These are phyloP conservation scores for Micromonas commoda DNA, from an alignment of 139 green algal species.

Conservation along the genomic window DNA sequence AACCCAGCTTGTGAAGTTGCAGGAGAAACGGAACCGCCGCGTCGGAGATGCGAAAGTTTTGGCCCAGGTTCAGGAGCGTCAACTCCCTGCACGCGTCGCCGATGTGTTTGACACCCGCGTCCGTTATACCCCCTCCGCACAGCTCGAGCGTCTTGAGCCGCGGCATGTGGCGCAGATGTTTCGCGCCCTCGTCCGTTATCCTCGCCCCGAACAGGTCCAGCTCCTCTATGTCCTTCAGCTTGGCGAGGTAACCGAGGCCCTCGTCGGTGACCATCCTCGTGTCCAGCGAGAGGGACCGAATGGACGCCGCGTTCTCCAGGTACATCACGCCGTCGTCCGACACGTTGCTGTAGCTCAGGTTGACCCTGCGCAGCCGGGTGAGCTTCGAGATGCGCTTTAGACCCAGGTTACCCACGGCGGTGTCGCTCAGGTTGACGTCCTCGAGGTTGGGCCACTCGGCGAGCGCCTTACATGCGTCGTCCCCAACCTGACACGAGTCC, in stretches of 20 bases:
- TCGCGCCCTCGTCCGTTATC: constrained; percentile 30
- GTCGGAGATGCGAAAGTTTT: not conserved
- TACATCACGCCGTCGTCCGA: constrained; percentile 28
- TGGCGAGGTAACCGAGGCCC: constrained; percentile 27
- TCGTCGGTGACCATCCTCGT: constrained; percentile 32
- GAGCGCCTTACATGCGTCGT: not conserved
- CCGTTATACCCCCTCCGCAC: constrained; percentile 33
- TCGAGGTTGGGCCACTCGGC: not conserved
- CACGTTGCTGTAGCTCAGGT: constrained; percentile 33
- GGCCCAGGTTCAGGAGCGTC: constrained; percentile 34
- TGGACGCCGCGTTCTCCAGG: constrained; percentile 15
- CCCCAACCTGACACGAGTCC: not conserved
- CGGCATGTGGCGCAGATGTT: constrained; percentile 23
- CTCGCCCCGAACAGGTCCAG: constrained; percentile 38
- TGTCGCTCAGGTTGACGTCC: constrained; percentile 27
- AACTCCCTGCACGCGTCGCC: constrained; percentile 14
- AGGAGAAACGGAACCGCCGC: not conserved
- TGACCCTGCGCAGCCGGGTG: constrained; percentile 17
- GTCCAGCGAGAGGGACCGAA: constrained; percentile 35
- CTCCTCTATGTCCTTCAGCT: constrained; percentile 17
- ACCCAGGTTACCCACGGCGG: constrained; percentile 27
- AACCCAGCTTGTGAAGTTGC: not conserved
- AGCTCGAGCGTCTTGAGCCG: constrained; percentile 32
- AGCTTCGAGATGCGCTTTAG: constrained; percentile 18
- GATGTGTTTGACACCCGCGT: constrained; percentile 29